Evolutionary conservation across 2,329 filamentous ascomycete genomes (phyloP).

Genomic region (Fusarium fracticaudum): DNA sequence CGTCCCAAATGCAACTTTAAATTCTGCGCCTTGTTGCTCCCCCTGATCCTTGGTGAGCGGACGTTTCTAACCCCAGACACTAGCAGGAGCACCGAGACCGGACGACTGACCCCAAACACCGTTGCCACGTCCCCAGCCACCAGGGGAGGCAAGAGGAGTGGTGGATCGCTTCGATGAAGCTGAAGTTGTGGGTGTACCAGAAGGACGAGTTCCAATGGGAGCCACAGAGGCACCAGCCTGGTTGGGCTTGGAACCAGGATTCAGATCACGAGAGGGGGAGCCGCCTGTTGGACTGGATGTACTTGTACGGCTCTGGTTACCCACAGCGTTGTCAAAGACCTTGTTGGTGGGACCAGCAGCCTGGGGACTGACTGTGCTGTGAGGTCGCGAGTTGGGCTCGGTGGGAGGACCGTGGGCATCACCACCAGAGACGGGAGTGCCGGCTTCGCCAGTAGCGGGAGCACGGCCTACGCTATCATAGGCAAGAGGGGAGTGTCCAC

Average conservation of each 20-base stretch:
- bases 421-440: conserved; percentile 53
- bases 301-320: conserved; percentile 77
- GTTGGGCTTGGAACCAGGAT: conserved; percentile 62
- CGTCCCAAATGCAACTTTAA: conserved; percentile 42
- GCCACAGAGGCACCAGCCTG: conserved; percentile 75
- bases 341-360: conserved; percentile 65
- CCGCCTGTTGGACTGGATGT: conserved; percentile 83
- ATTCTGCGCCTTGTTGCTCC: conserved; percentile 19
- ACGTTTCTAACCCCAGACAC: conserved; percentile 82
- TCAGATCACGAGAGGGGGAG: conserved; percentile 77
- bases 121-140: conserved; percentile 82
- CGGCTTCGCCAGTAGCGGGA: conserved; percentile 49
- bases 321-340: conserved; percentile 67
- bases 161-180: conserved; percentile 79
- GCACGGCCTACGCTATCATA: conserved; percentile 69
- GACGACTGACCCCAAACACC: conserved; percentile 88
- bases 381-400: conserved; percentile 71
- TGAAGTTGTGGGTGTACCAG: conserved; percentile 61
- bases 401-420: conserved; percentile 61
- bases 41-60: neutral
- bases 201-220: conserved; percentile 91
- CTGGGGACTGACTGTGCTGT: conserved; percentile 87
- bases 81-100: conserved; percentile 85
- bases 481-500: conserved; percentile 81
- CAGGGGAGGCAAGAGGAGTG: conserved; percentile 89